Percentiles rank a stretch among this genome's conserved stretches.
phyloP scores from a whole-genome alignment of 495 filamentous ascomycete genomes.

The Clavariopsis aquatica region DNA sequence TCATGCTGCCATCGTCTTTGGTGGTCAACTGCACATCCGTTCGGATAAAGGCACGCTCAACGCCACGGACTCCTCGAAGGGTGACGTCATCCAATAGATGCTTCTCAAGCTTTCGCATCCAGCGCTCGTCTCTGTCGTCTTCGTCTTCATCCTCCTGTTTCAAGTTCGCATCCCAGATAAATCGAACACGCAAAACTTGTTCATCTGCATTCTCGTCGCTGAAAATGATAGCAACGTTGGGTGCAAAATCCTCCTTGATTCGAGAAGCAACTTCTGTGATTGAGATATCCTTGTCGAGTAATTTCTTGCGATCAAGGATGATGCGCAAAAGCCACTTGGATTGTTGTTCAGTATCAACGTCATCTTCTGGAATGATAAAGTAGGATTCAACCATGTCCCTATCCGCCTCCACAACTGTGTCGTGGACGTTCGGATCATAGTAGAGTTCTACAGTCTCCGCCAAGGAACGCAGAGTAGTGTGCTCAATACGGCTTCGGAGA shows the following conservation, averaged over 20 bases:
- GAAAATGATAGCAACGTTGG: slow-evolving; percentile 89
- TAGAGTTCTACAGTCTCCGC: slow-evolving; percentile 92
- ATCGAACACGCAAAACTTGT: slow-evolving; percentile 89
- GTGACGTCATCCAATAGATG: slow-evolving; percentile 89
- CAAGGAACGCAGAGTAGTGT: slow-evolving; percentile 91
- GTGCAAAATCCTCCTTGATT: slow-evolving; percentile 85
- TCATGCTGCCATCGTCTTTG: slow-evolving; percentile 66
- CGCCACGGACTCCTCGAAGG: slow-evolving; percentile 82
- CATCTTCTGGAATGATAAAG: slow-evolving; percentile 90
- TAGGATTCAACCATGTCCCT: slow-evolving; percentile 94
- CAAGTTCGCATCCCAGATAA: slow-evolving; percentile 54
- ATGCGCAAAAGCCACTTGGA: slow-evolving; percentile 96
- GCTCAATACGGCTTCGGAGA: slow-evolving; percentile 84
- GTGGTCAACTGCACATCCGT: slow-evolving; percentile 66
- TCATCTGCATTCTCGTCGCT: slow-evolving; percentile 97
- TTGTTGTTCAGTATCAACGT: slow-evolving; percentile 70
- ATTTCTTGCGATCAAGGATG: slow-evolving; percentile 84
- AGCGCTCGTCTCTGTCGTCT: slow-evolving; percentile 78
- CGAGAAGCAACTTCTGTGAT: slow-evolving; percentile 89
- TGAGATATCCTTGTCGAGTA: slow-evolving; percentile 90
- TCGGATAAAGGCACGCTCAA: slow-evolving; percentile 90
- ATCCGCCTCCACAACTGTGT: slow-evolving; percentile 84
- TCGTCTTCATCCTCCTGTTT: slow-evolving; percentile 70
- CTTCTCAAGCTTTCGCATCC: slow-evolving; percentile 85
- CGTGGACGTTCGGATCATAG: slow-evolving; percentile 89